phyloP scores from a whole-genome alignment of 129 eudicot genomes.

The Flaveria linearis region DNA sequence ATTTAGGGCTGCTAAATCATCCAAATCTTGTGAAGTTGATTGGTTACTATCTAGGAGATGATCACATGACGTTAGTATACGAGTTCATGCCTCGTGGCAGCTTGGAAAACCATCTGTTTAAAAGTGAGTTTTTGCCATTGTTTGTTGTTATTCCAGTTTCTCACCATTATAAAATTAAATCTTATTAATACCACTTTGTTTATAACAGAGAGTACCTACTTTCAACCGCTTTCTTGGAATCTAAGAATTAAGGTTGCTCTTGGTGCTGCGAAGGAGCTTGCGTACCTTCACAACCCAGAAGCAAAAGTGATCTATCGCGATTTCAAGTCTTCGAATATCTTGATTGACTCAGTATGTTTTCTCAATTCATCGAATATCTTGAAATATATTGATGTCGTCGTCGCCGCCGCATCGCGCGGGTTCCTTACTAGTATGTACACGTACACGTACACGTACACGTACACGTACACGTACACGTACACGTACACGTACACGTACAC shows the following conservation, averaged over 20 bases:
- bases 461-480: no score
- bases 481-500: no score
- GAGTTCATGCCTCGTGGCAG: slow-evolving; percentile 25
- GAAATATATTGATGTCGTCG: no score
- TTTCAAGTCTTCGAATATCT: not conserved
- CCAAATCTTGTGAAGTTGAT: slow-evolving; percentile 31
- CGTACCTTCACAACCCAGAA: slow-evolving; percentile 30
- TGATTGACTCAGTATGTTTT: slow-evolving; percentile 21
- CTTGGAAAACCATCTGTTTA: slow-evolving; percentile 26
- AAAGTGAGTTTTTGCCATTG: slow-evolving; percentile 25
- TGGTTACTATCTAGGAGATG: slow-evolving; percentile 32
- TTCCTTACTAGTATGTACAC: no score
- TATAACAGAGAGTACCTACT: slow-evolving; percentile 22
- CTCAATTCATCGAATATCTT: no score
- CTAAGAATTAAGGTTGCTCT: slow-evolving; percentile 26
- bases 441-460: no score
- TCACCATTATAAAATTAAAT: not conserved
- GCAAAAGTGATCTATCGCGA: no score
- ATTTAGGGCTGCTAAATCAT: no score
- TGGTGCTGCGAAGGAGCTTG: slow-evolving; percentile 42
- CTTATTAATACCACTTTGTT: not conserved
- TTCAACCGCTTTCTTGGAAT: slow-evolving; percentile 31
- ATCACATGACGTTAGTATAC: slow-evolving; percentile 22
- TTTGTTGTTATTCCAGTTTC: not conserved
- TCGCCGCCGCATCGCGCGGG: no score